phyloP scores from a whole-genome alignment of 345 rosid genomes.

The Gossypium longicalyx region DNA sequence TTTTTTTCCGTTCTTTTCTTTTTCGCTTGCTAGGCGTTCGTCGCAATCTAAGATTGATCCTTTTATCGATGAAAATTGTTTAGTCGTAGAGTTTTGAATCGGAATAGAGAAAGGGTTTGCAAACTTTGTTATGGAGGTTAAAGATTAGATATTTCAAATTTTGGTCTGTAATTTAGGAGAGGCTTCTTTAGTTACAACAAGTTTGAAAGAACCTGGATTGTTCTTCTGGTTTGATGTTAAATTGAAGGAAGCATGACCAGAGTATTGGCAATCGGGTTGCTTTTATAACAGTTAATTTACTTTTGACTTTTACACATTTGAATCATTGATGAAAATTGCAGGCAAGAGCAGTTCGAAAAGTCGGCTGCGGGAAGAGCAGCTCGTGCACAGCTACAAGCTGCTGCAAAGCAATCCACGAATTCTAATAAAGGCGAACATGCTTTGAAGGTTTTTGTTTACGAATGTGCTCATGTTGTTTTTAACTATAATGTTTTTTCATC shows the following conservation, averaged over 20 bases:
- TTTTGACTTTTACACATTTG: background rate
- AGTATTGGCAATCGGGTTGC: background rate
- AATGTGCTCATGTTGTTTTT: background rate
- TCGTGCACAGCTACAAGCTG: constrained; percentile 63
- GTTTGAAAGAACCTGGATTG: background rate
- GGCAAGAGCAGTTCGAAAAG: constrained; percentile 79
- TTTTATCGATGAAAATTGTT: background rate
- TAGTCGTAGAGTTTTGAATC: background rate
- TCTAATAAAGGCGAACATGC: constrained; percentile 72
- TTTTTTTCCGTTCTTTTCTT: no score
- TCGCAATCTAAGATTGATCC: background rate
- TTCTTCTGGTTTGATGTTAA: background rate
- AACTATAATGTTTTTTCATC: no score
- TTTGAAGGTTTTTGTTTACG: constrained; percentile 1
- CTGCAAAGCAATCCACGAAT: constrained; percentile 74
- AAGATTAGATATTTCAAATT: background rate
- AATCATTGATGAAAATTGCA: constrained; percentile 25
- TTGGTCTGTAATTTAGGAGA: no score
- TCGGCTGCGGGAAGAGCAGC: constrained; percentile 96
- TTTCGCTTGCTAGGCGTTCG: no score
- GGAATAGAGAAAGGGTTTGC: background rate
- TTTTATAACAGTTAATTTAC: background rate
- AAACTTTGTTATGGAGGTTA: background rate
- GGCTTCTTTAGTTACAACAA: no score
- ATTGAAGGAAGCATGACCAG: background rate